These are phyloP conservation scores for Botrytis cinerea DNA, from an alignment of 2,329 filamentous ascomycete genomes.

Conservation along the genomic window DNA sequence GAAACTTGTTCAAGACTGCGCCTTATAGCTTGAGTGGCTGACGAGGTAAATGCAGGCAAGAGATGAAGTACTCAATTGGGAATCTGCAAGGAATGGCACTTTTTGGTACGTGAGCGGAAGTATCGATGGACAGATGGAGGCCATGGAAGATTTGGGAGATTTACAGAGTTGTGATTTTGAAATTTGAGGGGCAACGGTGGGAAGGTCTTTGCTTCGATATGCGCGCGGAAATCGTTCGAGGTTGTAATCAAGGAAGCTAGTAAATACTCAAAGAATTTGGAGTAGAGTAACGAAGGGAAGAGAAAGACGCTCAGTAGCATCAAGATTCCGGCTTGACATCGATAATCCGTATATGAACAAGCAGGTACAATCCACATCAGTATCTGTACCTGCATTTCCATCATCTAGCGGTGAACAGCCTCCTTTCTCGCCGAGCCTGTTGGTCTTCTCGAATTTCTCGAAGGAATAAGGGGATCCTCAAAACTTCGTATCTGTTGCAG, in stretches of 20 bases:
- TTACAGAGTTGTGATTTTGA: neutral
- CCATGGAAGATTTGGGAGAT: no score
- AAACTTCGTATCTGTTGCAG: conserved; percentile 3
- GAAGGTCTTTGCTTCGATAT: neutral
- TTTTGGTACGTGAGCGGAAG: neutral
- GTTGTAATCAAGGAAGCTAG: neutral
- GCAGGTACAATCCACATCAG: neutral
- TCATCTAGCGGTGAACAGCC: conserved; percentile 9
- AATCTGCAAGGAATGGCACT: neutral
- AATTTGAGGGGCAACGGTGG: neutral
- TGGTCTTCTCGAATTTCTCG: neutral
- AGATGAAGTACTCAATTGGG: neutral
- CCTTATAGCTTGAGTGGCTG: neutral
- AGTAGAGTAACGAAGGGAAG: neutral
- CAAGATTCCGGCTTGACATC: neutral
- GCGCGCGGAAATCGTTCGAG: neutral
- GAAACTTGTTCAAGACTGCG: neutral
- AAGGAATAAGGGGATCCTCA: neutral
- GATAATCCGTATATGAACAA: neutral
- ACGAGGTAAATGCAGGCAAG: neutral
- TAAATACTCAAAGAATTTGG: neutral
- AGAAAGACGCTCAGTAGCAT: neutral
- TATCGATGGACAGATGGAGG: neutral
- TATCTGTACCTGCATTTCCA: neutral
- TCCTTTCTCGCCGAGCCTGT: neutral